Percentiles rank a stretch among this genome's conserved stretches.
Conservation (phyloP, 805 yeast species). For the Zygoascus flipseniorum region DNA sequence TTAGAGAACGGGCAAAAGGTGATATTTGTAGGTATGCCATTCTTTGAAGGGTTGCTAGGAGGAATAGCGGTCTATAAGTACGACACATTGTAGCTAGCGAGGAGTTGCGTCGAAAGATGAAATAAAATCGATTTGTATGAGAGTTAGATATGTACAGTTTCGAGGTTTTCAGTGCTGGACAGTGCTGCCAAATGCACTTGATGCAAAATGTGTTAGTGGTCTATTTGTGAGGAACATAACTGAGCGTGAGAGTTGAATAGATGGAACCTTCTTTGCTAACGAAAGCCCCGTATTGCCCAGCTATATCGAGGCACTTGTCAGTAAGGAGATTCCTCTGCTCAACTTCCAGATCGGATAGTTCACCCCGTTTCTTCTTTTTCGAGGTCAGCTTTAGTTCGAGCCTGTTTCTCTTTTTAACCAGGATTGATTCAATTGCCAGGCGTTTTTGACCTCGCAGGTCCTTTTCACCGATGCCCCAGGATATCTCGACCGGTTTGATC, state of each 20-base stretch:
- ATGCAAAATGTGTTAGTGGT: neutral
- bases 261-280: slow-evolving; percentile 13
- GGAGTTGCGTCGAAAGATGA: neutral
- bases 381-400: slow-evolving; percentile 20
- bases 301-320: slow-evolving; percentile 15
- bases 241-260: slow-evolving; percentile 13
- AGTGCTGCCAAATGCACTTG: neutral
- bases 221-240: slow-evolving; percentile 7
- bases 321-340: slow-evolving; percentile 24
- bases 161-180: too few species aligned
- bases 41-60: slow-evolving; percentile 13
- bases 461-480: slow-evolving; percentile 27
- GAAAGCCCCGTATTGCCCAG: slow-evolving; percentile 19
- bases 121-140: neutral
- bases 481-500: slow-evolving; percentile 19
- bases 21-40: slow-evolving; percentile 22
- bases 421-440: slow-evolving; percentile 25
- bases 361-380: slow-evolving; percentile 6
- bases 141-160: too few species aligned
- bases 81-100: neutral
- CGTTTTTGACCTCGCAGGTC: slow-evolving; percentile 27
- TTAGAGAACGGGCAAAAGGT: slow-evolving; percentile 10
- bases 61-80: slow-evolving; percentile 13
- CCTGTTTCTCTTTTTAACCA: slow-evolving; percentile 22
- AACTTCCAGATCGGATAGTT: slow-evolving; percentile 19